Base-by-base conservation (phyloP, 495 filamentous ascomycete genomes). In the Daldinia childiae region DNA sequence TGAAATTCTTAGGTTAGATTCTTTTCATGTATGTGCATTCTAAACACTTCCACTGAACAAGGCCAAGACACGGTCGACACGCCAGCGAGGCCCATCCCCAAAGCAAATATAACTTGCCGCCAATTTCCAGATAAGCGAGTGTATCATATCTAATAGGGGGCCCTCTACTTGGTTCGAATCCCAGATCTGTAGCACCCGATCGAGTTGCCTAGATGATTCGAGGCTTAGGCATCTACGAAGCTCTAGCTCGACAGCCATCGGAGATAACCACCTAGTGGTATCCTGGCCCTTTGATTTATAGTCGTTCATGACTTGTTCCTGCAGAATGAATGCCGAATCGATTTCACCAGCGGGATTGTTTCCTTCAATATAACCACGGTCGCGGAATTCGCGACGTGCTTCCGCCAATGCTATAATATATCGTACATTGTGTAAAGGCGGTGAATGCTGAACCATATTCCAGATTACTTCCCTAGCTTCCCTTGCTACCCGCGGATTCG, bases 321-420 rank as follows among this genome's bases (percentile, higher is more conserved):
- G 38, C 19, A 72, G n/a, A 36, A 69, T 26, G 8, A 48, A 26
- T 0, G 12, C 55, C 57, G 55, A 64, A 14, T 72, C 64, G 0
- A 17, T 21, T 32, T 68, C 68, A 2, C 55, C 63, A 7, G 64
- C 72, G 1, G 63, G 38, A 19, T 66, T 65, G n/a, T 69, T 52
- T 7, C 64, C 64, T 4, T 62, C 52, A 8, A 71, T 66, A 19
- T 62, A 71, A 3, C 71, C 74, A 14, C 21, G 41, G 38, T 72
- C 67, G 34, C 64, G 68, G 34, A 48, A 76, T 36, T 68, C 64
- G 7, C 50, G 56, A 14, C 65, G 64, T 15, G 71, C 58, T 26
- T 76, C 74, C 17, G 62, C 71, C 7, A 76, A 19, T 1, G 74
- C 68, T 39, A 34, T 65, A n/a, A 70, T 70, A 19, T 68, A 61